Base-by-base conservation (phyloP, 192 early-diverging fungal genomes). In the Bifiguratus adelaidae region DNA sequence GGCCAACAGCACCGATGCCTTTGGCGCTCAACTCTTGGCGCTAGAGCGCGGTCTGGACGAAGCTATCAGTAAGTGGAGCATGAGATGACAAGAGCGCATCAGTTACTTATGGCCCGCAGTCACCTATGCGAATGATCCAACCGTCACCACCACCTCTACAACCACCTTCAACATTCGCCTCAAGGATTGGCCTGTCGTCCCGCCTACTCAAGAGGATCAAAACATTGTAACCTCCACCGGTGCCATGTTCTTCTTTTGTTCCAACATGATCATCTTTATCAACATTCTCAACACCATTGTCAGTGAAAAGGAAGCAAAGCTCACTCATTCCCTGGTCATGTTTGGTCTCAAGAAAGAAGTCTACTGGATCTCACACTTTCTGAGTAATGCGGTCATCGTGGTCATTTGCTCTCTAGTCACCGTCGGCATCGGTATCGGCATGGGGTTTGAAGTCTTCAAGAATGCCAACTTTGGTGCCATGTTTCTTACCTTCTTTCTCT, bases 261-360 rank as follows among this genome's bases (percentile, higher is more conserved):
- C 67, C 8, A 59, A 62, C 33, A 75, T 77, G 72, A 54, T 76
- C 30, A 69, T 77, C 42, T 74, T 74, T 30, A 70, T 73, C 55
- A 53, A 48, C 32, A 54, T 70, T 24, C 63, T 88, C 30, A 80
- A 83, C 50, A 76, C 73, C 22, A 77, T 88, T 37, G 84, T 88
- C 0, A 56, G 72, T 12, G 85, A 88, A 52, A 86, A 87, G 55
- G 85, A 88, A 45, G 52, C 54, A 21, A 77, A 83, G 40, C 53
- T 88, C 49, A 69, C 77, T 11, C 76, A 78, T 47, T 74, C 71
- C 34, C 80, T 88, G 76, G 70, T 83, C 23, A 82, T 85, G 73
- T 85, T 88, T 81, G 85, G 85, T n/a, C 68, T 87, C 24, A 78
- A 75, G 54, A 54, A 56, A 7, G 46, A 62, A 22, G 71, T 81